Percentiles rank a stretch among this genome's conserved stretches.
Conservation (phyloP, 495 filamentous ascomycete species). For the Annulohypoxylon moriforme region DNA sequence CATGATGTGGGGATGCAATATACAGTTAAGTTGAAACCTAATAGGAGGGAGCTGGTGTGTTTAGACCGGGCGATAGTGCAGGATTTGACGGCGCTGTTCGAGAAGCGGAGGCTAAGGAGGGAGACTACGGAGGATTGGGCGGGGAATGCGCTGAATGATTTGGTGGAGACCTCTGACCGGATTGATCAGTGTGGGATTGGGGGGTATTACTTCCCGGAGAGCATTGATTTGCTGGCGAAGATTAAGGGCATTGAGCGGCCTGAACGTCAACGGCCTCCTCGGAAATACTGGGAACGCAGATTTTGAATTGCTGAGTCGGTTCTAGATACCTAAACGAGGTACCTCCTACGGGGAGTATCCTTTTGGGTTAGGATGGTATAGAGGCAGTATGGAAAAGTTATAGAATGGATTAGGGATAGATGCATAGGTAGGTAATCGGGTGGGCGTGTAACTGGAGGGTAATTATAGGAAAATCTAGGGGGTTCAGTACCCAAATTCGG, state of each 20-base stretch:
- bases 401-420: too few species aligned
- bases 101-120: background rate
- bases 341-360: too few species aligned
- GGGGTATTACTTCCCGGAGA: background rate
- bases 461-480: too few species aligned
- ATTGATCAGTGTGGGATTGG: slow-evolving; percentile 4
- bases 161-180: background rate
- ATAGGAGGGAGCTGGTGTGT: background rate
- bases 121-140: background rate
- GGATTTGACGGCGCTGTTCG: background rate
- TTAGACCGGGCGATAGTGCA: background rate
- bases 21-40: background rate
- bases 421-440: too few species aligned
- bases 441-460: too few species aligned
- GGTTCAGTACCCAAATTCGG: too few species aligned
- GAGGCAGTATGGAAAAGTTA: too few species aligned
- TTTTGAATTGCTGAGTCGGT: too few species aligned
- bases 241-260: background rate
- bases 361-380: too few species aligned
- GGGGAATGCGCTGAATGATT: slow-evolving; percentile 3
- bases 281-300: background rate
- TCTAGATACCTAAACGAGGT: too few species aligned
- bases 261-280: background rate
- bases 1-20: background rate
- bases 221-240: background rate